A percentile compares a stretch with the other conserved stretches of the same genome.
phyloP scores from a whole-genome alignment of 2,329 filamentous ascomycete species.

The Ophiostoma perfectum region DNA sequence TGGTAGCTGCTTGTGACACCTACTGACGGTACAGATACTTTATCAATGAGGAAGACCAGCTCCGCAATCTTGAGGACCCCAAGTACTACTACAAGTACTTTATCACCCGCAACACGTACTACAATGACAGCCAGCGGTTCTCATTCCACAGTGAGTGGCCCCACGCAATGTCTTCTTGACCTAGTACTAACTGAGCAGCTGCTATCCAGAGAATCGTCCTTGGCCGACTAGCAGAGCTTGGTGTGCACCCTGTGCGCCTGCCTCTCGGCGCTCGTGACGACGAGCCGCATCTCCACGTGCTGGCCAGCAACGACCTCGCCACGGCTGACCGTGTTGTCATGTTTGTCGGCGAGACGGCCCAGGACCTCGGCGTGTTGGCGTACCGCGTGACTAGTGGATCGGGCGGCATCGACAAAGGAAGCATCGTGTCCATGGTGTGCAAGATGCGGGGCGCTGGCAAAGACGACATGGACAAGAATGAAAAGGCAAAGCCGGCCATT shows the following conservation, averaged over 20 bases:
- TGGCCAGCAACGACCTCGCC: slow-evolving; percentile 51
- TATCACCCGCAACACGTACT: slow-evolving; percentile 65
- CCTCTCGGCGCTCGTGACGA: slow-evolving; percentile 47
- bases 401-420: slow-evolving; percentile 66
- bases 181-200: slow-evolving; percentile 38
- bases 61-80: slow-evolving; percentile 63
- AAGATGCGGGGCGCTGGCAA: not conserved
- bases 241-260: slow-evolving; percentile 56
- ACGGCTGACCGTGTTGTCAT: slow-evolving; percentile 61
- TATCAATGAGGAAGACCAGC: slow-evolving; percentile 64
- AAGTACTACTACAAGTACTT: slow-evolving; percentile 69
- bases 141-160: slow-evolving; percentile 59
- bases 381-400: slow-evolving; percentile 59
- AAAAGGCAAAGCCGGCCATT: slow-evolving; percentile 43
- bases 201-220: slow-evolving; percentile 58
- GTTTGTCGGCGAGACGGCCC: slow-evolving; percentile 64
- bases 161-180: not conserved
- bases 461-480: not conserved
- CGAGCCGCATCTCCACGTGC: slow-evolving; percentile 63
- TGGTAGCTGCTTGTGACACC: too few relatives aligned
- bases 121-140: slow-evolving; percentile 70
- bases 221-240: slow-evolving; percentile 55
- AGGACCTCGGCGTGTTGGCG: slow-evolving; percentile 71
- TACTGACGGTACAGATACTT: slow-evolving; percentile 57
- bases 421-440: slow-evolving; percentile 56